Evolutionary conservation across 108 stramenopile genomes (phyloP).

Genomic region (Hondaea fermentalgiana): DNA sequence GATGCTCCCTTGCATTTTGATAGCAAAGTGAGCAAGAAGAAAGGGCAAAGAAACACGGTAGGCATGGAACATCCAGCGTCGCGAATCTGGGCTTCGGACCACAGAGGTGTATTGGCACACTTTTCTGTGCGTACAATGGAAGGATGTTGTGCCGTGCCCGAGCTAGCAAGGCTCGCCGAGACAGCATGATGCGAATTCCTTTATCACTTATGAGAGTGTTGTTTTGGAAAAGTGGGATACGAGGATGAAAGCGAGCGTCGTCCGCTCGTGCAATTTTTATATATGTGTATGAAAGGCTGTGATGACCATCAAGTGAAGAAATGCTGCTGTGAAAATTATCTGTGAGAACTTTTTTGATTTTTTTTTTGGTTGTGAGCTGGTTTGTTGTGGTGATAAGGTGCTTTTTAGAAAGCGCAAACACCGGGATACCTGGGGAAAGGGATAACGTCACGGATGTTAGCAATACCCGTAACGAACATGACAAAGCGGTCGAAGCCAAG

Average conservation of each 20-base stretch:
- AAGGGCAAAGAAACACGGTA: neutral
- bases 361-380: neutral
- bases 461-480: constrained; percentile 67
- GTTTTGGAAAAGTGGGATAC: too few species aligned
- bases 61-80: neutral
- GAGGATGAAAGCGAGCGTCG: too few species aligned
- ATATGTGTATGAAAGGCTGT: too few species aligned
- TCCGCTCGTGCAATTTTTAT: too few species aligned
- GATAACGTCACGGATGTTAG: constrained; percentile 87
- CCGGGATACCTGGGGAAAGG: constrained; percentile 83
- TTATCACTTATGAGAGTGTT: too few species aligned
- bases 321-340: neutral
- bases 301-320: neutral
- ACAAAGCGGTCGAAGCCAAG: constrained; percentile 87
- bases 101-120: neutral
- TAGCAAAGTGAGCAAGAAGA: too few species aligned
- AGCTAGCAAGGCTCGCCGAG: too few species aligned
- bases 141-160: neutral
- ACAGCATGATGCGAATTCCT: too few species aligned
- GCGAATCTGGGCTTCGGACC: neutral
- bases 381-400: too few species aligned
- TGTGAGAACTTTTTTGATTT: neutral
- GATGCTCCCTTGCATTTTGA: neutral
- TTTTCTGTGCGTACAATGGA: neutral
- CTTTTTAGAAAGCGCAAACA: constrained; percentile 67